Evolutionary conservation across 2,329 filamentous ascomycete species (phyloP).

Genomic region (Aspergillus clavatus): DNA sequence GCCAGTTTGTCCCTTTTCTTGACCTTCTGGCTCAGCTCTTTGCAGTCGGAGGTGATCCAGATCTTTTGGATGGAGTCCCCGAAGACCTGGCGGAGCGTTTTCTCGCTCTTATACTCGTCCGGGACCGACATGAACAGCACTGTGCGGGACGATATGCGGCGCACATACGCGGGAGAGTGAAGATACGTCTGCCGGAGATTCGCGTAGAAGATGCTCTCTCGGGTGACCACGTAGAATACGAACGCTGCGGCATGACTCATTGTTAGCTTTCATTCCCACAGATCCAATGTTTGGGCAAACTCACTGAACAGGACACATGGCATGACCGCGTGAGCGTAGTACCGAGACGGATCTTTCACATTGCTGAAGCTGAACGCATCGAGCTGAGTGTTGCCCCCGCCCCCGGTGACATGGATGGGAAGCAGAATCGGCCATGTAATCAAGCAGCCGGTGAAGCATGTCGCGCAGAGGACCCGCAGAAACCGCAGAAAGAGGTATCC

Average conservation of each 20-base stretch:
- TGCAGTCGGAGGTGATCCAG: slow-evolving; percentile 76
- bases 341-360: slow-evolving; percentile 57
- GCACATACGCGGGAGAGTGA: slow-evolving; percentile 74
- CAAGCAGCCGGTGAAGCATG: slow-evolving; percentile 74
- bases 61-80: slow-evolving; percentile 73
- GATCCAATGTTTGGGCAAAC: slow-evolving; percentile 13
- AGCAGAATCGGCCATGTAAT: slow-evolving; percentile 85
- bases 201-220: slow-evolving; percentile 86
- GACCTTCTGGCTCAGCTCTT: slow-evolving; percentile 72
- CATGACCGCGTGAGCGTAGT: slow-evolving; percentile 74
- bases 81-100: slow-evolving; percentile 70
- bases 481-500: slow-evolving; percentile 89
- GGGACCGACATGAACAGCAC: slow-evolving; percentile 86
- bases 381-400: slow-evolving; percentile 61
- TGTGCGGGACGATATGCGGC: slow-evolving; percentile 80
- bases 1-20: slow-evolving; percentile 73
- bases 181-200: slow-evolving; percentile 88
- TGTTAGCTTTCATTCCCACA: too few relatives aligned
- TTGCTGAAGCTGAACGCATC: slow-evolving; percentile 79
- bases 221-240: slow-evolving; percentile 77
- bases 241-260: slow-evolving; percentile 50
- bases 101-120: slow-evolving; percentile 67
- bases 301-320: slow-evolving; percentile 72
- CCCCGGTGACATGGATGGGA: slow-evolving; percentile 82
- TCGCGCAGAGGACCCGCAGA: slow-evolving; percentile 69